Base-by-base conservation (phyloP, 1,284 basidiomycete species). In the Tilletia horrida region DNA sequence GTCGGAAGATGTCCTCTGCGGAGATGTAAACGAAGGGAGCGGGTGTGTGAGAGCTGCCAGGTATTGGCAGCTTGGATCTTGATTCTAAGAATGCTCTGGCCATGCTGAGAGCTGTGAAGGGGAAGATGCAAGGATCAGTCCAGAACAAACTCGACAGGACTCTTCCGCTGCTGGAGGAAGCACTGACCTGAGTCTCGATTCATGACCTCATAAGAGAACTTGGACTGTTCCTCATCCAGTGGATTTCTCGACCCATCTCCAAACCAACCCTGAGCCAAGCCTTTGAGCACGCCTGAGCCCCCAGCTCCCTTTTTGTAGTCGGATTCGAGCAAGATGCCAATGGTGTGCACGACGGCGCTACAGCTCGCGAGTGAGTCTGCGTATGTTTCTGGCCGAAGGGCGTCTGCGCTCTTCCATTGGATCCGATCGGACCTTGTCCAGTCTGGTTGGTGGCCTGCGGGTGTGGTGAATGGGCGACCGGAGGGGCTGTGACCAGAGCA, bases 1-100 rank as follows among this genome's bases (percentile, higher is more conserved):
- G 95, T 29, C 91, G 87, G 83, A 89, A 92, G 52, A 94, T 88
- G 78, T 97, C 93, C 75, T 94, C 94, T 3, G 95, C 94, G 42
- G 95, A 98, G 70, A 98, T 86, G 83, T 91, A 97, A 52, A 97
- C 86, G 83, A 98, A 97, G 4, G 92, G 87, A 16, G 72, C n/a
- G 23, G 52, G 43, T n/a, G 14, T 67, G 62, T 18, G 69, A 66
- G 11, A 70, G 69, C 27, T 71, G 55, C 63, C 65, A 63, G 2
- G 70, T 43, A 9, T 88, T 86, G 65, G 86, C 84, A 4, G 4
- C 45, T 16, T 48, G 16, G 55, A n/a, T 25, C 55, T 25, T 7
- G 31, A 40, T 3, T 31, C 55, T 3, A 75, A 71, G 48, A 83
- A 81, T 50, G 82, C 82, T 27, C 77, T 70, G 43, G 78, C 77